A percentile compares a stretch with the other conserved stretches of the same genome.
Conservation (phyloP, 2,329 filamentous ascomycete genomes). For the Pseudonectria buxi region DNA sequence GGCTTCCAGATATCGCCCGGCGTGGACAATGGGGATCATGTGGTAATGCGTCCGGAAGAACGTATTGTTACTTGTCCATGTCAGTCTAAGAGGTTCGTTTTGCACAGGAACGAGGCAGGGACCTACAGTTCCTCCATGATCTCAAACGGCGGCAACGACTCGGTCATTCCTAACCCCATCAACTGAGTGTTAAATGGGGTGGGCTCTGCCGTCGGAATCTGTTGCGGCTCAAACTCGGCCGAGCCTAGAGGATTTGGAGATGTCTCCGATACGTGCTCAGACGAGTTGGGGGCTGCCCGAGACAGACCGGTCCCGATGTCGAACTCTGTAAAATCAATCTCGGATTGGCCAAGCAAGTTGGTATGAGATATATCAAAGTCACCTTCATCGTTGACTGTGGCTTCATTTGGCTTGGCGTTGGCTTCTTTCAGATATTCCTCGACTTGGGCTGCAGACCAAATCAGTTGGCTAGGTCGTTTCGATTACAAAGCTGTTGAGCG, state of each 20-base stretch:
- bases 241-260: conserved; percentile 10
- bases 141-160: conserved; percentile 70
- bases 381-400: conserved; percentile 21
- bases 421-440: conserved; percentile 71
- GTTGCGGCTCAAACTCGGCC: conserved; percentile 6
- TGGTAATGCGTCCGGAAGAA: conserved; percentile 73
- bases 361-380: conserved; percentile 5
- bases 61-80: conserved; percentile 54
- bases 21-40: conserved; percentile 71
- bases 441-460: conserved; percentile 57
- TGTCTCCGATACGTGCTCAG: conserved; percentile 1
- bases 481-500: background rate
- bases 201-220: conserved; percentile 5
- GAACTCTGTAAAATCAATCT: conserved; percentile 2
- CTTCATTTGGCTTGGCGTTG: conserved; percentile 29
- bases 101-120: background rate
- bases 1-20: conserved; percentile 64
- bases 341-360: conserved; percentile 9
- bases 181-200: conserved; percentile 38
- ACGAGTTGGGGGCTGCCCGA: background rate
- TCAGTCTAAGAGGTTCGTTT: conserved; percentile 1
- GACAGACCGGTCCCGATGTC: conserved; percentile 4
- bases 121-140: conserved; percentile 76
- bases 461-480: conserved; percentile 6
- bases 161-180: conserved; percentile 73